Percentiles rank a stretch among this genome's conserved stretches.
Evolutionary conservation across 2,329 filamentous ascomycete species (phyloP).

Genomic region (Xylariaceae sp.): DNA sequence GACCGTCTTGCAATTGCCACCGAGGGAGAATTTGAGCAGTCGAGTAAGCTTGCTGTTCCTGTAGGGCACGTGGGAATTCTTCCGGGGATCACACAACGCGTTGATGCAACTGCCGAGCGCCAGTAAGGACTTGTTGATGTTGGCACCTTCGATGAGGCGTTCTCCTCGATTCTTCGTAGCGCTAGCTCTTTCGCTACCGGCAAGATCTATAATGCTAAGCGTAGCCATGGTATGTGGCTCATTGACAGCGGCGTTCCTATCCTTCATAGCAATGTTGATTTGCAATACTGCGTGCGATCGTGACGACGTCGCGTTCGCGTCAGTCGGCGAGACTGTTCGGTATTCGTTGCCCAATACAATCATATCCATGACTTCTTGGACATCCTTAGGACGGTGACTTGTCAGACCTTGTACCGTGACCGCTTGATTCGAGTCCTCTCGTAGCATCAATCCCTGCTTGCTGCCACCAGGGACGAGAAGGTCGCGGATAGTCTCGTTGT

Average conservation of each 20-base stretch:
- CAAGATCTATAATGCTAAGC: constrained; percentile 94
- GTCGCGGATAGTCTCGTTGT: constrained; percentile 98
- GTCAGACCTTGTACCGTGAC: constrained; percentile 88
- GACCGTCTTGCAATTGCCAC: constrained; percentile 96
- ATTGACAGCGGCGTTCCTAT: constrained; percentile 84
- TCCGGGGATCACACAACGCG: constrained; percentile 86
- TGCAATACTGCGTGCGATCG: constrained; percentile 95
- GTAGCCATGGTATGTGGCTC: constrained; percentile 98
- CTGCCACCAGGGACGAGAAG: constrained; percentile 78
- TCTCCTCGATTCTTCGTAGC: constrained; percentile 96
- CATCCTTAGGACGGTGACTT: constrained; percentile 83
- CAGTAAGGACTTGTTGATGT: constrained; percentile 98
- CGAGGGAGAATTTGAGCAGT: constrained; percentile 91
- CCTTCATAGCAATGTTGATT: constrained; percentile 92
- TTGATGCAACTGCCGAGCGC: constrained; percentile 97
- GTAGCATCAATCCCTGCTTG: constrained; percentile 81
- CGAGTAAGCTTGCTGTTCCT: constrained; percentile 96
- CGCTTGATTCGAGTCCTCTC: constrained; percentile 88
- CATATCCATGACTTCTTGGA: constrained; percentile 98
- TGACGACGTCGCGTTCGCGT: constrained; percentile 95
- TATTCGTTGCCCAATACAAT: constrained; percentile 92
- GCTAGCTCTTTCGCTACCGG: constrained; percentile 90
- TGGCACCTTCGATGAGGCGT: constrained; percentile 84
- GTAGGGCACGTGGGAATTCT: constrained; percentile 92
- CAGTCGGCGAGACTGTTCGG: constrained; percentile 92